phyloP scores from a whole-genome alignment of 129 eudicot genomes.

The Arctium minus region DNA sequence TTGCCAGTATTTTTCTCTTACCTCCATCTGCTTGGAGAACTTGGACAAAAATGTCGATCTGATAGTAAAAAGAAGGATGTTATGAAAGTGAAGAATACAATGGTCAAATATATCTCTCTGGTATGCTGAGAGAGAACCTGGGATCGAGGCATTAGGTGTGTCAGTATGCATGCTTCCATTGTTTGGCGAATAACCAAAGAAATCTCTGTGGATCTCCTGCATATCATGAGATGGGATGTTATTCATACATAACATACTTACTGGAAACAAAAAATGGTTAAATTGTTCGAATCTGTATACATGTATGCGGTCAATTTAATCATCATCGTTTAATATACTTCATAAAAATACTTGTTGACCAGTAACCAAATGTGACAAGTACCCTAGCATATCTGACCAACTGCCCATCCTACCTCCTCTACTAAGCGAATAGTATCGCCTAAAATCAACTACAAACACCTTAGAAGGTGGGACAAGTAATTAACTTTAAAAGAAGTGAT shows the following conservation, averaged over 20 bases:
- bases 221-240: slow-evolving; percentile 15
- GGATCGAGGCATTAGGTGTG: slow-evolving; percentile 83
- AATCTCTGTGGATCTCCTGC: slow-evolving; percentile 92
- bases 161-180: slow-evolving; percentile 88
- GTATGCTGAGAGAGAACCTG: slow-evolving; percentile 43
- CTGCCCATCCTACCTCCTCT: neutral
- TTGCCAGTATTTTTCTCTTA: slow-evolving; percentile 6
- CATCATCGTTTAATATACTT: neutral
- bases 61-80: slow-evolving; percentile 9
- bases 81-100: neutral
- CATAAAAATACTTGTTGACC: too few species aligned
- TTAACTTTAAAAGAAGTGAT: neutral
- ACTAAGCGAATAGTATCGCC: too few species aligned
- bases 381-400: neutral
- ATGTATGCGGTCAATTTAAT: neutral
- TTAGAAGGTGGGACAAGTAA: neutral
- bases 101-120: neutral
- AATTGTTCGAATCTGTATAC: neutral
- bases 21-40: slow-evolving; percentile 99
- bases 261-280: neutral
- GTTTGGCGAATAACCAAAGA: slow-evolving; percentile 95
- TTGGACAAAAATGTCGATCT: slow-evolving; percentile 93
- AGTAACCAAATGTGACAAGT: neutral
- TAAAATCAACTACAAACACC: neutral
- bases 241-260: neutral